These are phyloP conservation scores for Bassia scoparia DNA, from an alignment of 148 eudicot species.

Conservation along the genomic window DNA sequence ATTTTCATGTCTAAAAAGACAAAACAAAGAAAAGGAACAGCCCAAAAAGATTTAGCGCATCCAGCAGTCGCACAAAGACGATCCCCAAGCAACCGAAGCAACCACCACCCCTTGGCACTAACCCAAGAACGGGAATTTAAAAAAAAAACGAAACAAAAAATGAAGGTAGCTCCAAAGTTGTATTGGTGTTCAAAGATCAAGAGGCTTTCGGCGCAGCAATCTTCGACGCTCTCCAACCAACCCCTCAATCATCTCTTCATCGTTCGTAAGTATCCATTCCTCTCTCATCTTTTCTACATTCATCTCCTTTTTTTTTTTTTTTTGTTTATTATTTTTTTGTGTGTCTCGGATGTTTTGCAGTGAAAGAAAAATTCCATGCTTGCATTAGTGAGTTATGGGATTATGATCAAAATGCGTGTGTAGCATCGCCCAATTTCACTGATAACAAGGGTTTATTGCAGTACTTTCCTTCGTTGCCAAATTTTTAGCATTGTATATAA, in stretches of 20 bases:
- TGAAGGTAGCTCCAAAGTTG: slow-evolving; percentile 59
- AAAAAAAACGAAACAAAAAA: too few relatives aligned
- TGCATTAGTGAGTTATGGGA: slow-evolving; percentile 53
- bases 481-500: too few relatives aligned
- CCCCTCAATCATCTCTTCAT: slow-evolving; percentile 37
- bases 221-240: slow-evolving; percentile 46
- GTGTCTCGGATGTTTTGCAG: neutral
- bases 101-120: too few relatives aligned
- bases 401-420: slow-evolving; percentile 53
- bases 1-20: too few relatives aligned
- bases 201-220: slow-evolving; percentile 46
- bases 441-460: slow-evolving; percentile 37
- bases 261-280: slow-evolving; percentile 33
- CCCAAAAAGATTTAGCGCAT: too few relatives aligned
- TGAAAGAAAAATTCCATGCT: slow-evolving; percentile 49
- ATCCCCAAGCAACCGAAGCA: too few relatives aligned
- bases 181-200: slow-evolving; percentile 46
- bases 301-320: too few relatives aligned
- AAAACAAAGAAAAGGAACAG: too few relatives aligned
- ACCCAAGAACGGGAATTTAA: too few relatives aligned
- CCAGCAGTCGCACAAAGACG: too few relatives aligned
- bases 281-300: neutral
- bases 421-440: slow-evolving; percentile 44
- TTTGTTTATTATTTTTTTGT: neutral
- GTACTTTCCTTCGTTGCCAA: slow-evolving; percentile 9